Evolutionary conservation across 495 filamentous ascomycete genomes (phyloP), one percentile per base, ranked within the genome.

Genomic region (Aspergillus mulundensis): DNA sequence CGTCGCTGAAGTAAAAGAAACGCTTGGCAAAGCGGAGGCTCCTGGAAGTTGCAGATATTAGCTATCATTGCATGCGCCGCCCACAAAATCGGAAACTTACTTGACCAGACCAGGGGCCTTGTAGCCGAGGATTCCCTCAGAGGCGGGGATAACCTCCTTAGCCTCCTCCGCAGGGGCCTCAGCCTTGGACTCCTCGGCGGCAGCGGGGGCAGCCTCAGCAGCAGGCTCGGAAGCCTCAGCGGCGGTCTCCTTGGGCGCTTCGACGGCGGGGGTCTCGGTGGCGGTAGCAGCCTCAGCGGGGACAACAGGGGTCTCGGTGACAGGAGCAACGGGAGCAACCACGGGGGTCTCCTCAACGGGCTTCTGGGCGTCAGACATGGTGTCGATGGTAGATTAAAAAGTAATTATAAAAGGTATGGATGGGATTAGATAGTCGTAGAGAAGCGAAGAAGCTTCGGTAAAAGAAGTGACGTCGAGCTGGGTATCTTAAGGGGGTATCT

Each of bases 1-100:
- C 90, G 39, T 88, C 81, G 69, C 86, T 87, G 77, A 98, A 91
- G 87, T 90, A 97, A 81, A 98, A 96, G 80, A 89, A 87, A 62
- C 85, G 84, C 81, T 89, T 90, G 49, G 83, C 76, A 71, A 84
- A 86, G 59, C 82, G 76, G 60, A 88, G 72, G 53, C 76, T 72
- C 78, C 85, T 89, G 57, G 55, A 21, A 7, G 50, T 45, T 34
- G 54, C 42, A 20, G 36, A 19, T 55, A 54, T 50, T 50, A 50
- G 48, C 34, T 8, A 19, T 15, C 15, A 19, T 1, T 28, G 40
- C n/a, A 19, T 43, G 3, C 38, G 28, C 28, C 19, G 25, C 15
- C 28, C 46, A 56, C 50, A 58, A 47, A 57, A 51, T 43, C 30
- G 18, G 55, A 39, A 46, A 74, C 90, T 77, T 84, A 97, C 93